phyloP scores from a whole-genome alignment of 2,329 filamentous ascomycete species.

The Hymenoscyphus fructigenus region DNA sequence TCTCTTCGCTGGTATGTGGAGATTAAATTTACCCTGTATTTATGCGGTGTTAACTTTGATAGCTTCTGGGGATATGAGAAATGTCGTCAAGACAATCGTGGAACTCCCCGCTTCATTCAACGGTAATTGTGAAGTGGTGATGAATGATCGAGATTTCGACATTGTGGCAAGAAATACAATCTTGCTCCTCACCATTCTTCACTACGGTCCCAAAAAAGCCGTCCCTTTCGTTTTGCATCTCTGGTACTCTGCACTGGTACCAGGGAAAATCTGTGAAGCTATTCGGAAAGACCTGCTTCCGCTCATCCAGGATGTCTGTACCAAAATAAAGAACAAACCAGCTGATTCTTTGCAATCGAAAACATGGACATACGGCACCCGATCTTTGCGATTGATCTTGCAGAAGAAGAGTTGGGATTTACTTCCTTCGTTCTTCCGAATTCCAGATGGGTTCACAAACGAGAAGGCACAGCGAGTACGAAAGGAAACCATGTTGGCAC shows the following conservation, averaged over 20 bases:
- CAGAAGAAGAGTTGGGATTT: background rate
- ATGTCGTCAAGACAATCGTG: slow-evolving; percentile 39
- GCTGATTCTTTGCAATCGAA: slow-evolving; percentile 6
- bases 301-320: slow-evolving; percentile 38
- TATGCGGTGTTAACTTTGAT: background rate
- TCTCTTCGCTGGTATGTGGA: background rate
- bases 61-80: slow-evolving; percentile 46
- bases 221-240: slow-evolving; percentile 34
- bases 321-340: slow-evolving; percentile 36
- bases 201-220: slow-evolving; percentile 8
- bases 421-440: background rate
- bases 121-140: slow-evolving; percentile 40
- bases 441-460: background rate
- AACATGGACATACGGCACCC: slow-evolving; percentile 11
- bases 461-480: slow-evolving; percentile 31
- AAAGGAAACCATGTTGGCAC: slow-evolving; percentile 32
- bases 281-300: slow-evolving; percentile 16
- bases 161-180: slow-evolving; percentile 19
- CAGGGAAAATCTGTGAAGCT: background rate
- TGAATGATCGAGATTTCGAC: slow-evolving; percentile 21
- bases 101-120: slow-evolving; percentile 23
- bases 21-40: background rate
- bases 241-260: slow-evolving; percentile 45
- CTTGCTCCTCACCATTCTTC: slow-evolving; percentile 14
- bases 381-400: background rate